These are phyloP conservation scores for Thermothielavioides terrestris DNA, from an alignment of 495 filamentous ascomycete species.

Conservation along the genomic window DNA sequence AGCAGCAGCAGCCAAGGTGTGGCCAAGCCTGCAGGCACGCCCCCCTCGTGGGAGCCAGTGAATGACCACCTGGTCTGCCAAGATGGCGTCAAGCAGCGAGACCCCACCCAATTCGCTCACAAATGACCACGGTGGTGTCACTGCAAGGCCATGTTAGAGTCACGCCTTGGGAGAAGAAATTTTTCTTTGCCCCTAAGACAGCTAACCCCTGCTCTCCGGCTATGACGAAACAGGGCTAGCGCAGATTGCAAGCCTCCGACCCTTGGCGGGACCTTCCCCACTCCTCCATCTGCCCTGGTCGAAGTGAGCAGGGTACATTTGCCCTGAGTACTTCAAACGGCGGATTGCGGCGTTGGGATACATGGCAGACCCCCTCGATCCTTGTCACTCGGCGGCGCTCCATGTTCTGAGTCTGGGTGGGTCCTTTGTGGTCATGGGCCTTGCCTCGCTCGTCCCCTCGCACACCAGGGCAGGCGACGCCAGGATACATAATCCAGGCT, in stretches of 20 bases:
- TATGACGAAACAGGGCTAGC: constrained; percentile 23
- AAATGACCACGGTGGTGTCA: constrained; percentile 30
- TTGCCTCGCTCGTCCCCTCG: constrained; percentile 17
- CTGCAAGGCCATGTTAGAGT: constrained; percentile 24
- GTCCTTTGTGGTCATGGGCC: constrained; percentile 33
- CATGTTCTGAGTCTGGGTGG: constrained; percentile 26
- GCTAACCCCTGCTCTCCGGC: constrained; percentile 18
- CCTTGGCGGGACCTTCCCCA: constrained; percentile 19
- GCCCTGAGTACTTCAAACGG: constrained; percentile 8
- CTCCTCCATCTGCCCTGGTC: constrained; percentile 12
- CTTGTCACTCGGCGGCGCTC: constrained; percentile 19
- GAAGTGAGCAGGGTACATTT: constrained; percentile 11
- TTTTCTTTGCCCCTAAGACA: constrained; percentile 19
- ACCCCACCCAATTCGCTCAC: constrained; percentile 20
- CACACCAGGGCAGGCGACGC: constrained; percentile 19
- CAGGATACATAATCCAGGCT: constrained; percentile 25
- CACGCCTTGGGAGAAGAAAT: constrained; percentile 19
- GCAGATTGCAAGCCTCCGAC: constrained; percentile 24
- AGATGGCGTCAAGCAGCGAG: constrained; percentile 15
- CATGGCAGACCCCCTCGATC: constrained; percentile 3
- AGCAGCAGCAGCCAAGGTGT: not conserved
- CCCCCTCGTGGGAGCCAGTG: not conserved
- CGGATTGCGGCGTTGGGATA: constrained; percentile 14
- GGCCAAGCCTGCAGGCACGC: constrained; percentile 1
- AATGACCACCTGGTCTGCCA: constrained; percentile 1